Base-by-base conservation (phyloP, 345 rosid species). In the Ceriops decandra region DNA sequence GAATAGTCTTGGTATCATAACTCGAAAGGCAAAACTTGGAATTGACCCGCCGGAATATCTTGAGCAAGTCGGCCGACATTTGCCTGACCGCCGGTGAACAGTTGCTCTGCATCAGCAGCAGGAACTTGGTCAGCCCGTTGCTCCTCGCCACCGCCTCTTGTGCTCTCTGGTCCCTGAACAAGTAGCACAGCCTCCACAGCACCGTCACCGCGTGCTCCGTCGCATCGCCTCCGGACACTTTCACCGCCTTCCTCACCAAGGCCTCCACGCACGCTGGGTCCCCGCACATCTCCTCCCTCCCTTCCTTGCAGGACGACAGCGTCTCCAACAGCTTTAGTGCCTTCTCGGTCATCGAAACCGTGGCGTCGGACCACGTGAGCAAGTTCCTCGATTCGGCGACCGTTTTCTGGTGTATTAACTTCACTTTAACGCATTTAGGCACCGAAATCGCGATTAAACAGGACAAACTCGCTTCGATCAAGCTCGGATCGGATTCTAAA, bases 1-100 rank as follows among this genome's bases (percentile, higher is more conserved):
- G 98, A 64, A 93, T 89, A 33, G 97, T 88, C 63, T 89, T 88
- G n/a, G 98, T 93, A 26, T 89, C 85, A 66, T 93, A 93, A 73
- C 90, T 77, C 26, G 90, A 63, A 56, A 89, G 82, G 36, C 83
- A 85, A 27, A 83, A 84, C 68, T 81, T 76, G 20, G 83, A 83
- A 73, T 82, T 80, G 49, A 80, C 70, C 76, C 86, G 73, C 76
- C 87, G 73, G 62, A 86, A 88, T 42, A 83, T 82, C 81, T 84
- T 91, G 30, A 95, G 71, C 77, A 95, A 30, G 72, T 95, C 97
- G 3, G 81, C 72, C 21, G 87, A 77, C 98, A 90, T 95, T 76
- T 84, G 87, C 76, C 87, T 77, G 30, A 87, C 95, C 42, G 73
- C 74, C 13, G 86, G 87, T 35, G 99, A 79, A 63, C 93, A 88